These are phyloP conservation scores for Colletotrichum musae DNA, from an alignment of 2,329 filamentous ascomycete genomes.

Conservation along the genomic window DNA sequence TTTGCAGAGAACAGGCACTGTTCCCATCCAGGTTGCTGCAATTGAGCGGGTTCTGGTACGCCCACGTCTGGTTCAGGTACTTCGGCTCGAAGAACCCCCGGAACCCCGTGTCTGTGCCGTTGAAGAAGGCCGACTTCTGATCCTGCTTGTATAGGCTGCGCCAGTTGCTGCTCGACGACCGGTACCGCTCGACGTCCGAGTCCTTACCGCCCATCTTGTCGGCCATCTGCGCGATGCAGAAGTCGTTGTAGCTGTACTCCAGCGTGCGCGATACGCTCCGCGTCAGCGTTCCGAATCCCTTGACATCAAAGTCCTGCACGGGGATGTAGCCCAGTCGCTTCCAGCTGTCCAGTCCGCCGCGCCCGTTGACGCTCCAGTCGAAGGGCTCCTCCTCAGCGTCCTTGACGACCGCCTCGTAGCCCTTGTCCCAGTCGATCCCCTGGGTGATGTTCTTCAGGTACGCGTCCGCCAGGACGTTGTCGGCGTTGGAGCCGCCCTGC, in stretches of 20 bases:
- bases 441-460: slow-evolving; percentile 75
- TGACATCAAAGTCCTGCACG: slow-evolving; percentile 75
- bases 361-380: slow-evolving; percentile 79
- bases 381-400: slow-evolving; percentile 80
- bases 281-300: slow-evolving; percentile 78
- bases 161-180: slow-evolving; percentile 75
- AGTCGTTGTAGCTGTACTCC: slow-evolving; percentile 86
- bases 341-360: slow-evolving; percentile 81
- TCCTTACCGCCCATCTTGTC: slow-evolving; percentile 68
- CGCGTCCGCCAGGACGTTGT: slow-evolving; percentile 77
- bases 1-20: slow-evolving; percentile 72
- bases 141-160: slow-evolving; percentile 74
- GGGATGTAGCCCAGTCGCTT: slow-evolving; percentile 81
- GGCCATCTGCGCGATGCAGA: slow-evolving; percentile 76
- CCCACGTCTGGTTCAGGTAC: slow-evolving; percentile 78
- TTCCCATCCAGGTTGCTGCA: slow-evolving; percentile 69
- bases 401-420: slow-evolving; percentile 79
- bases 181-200: slow-evolving; percentile 72
- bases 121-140: slow-evolving; percentile 67
- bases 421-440: slow-evolving; percentile 76
- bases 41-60: slow-evolving; percentile 76
- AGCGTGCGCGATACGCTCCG: slow-evolving; percentile 80
- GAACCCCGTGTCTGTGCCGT: slow-evolving; percentile 74
- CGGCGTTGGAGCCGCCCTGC: slow-evolving; percentile 82
- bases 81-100: slow-evolving; percentile 79